These are phyloP conservation scores for Neurospora sp. DNA, from an alignment of 495 filamentous ascomycete genomes.

Conservation along the genomic window DNA sequence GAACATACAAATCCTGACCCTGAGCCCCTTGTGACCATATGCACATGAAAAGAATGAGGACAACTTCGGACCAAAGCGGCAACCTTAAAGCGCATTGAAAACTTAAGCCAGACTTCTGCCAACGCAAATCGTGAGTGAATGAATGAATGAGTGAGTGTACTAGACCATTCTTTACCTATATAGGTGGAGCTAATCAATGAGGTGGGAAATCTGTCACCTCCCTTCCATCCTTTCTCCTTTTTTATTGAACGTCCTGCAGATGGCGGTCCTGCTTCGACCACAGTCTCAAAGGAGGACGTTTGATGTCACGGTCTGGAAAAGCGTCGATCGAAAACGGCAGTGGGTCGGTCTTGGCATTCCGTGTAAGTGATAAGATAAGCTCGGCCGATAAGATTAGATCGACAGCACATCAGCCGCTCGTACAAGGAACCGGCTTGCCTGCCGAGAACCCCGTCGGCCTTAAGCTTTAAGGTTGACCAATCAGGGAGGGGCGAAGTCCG, in stretches of 20 bases:
- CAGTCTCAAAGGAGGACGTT: not conserved
- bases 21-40: not conserved
- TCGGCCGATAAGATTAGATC: constrained; percentile 1
- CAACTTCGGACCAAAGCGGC: not conserved
- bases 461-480: not conserved
- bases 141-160: too few relatives aligned
- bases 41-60: not conserved
- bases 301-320: not conserved
- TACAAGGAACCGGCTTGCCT: not conserved
- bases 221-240: too few relatives aligned
- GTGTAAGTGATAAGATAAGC: constrained; percentile 6
- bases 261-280: not conserved
- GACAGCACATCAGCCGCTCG: constrained; percentile 1
- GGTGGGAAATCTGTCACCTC: too few relatives aligned
- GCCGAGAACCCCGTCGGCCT: not conserved
- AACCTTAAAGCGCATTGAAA: not conserved
- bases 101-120: not conserved
- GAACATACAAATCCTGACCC: not conserved
- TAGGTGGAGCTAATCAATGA: too few relatives aligned
- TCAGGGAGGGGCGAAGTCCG: not conserved
- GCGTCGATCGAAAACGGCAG: not conserved
- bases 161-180: too few relatives aligned
- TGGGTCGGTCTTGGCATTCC: not conserved
- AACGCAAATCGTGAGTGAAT: too few relatives aligned
- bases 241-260: too few relatives aligned